These are phyloP conservation scores for Chaetomiaceae sp. DNA, from an alignment of 2,329 filamentous ascomycete species.

Conservation along the genomic window DNA sequence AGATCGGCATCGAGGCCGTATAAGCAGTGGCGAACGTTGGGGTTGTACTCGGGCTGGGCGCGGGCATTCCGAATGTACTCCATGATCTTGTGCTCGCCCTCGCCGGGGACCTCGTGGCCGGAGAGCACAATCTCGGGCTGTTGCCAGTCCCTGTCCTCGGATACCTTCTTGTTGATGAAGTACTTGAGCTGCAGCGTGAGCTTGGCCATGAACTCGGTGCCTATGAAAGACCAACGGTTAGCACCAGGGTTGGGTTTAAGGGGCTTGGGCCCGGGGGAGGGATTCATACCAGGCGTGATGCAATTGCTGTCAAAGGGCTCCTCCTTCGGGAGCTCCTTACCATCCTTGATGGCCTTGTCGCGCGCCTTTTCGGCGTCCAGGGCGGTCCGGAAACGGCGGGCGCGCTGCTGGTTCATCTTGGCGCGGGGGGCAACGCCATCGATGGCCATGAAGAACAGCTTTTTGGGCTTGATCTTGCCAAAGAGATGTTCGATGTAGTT, in stretches of 20 bases:
- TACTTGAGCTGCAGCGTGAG: constrained; percentile 92
- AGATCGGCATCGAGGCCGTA: constrained; percentile 96
- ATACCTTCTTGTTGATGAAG: constrained; percentile 98
- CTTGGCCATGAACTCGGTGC: constrained; percentile 95
- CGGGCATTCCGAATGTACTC: constrained; percentile 98
- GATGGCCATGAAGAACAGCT: constrained; percentile 99
- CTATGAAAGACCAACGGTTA: constrained; percentile 28
- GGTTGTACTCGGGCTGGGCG: constrained; percentile 86
- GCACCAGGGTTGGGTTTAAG: background rate
- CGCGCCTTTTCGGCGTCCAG: constrained; percentile 83
- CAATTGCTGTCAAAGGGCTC: constrained; percentile 98
- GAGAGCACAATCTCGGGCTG: constrained; percentile 93
- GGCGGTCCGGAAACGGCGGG: constrained; percentile 89
- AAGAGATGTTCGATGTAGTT: constrained; percentile 99
- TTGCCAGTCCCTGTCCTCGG: constrained; percentile 96
- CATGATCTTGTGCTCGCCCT: constrained; percentile 99
- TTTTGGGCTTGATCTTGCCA: constrained; percentile 96
- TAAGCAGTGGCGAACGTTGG: constrained; percentile 91
- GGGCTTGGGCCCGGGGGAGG: too few relatives aligned
- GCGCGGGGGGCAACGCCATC: constrained; percentile 95
- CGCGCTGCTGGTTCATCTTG: constrained; percentile 99
- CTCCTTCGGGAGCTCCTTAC: constrained; percentile 89
- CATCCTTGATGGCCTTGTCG: constrained; percentile 86
- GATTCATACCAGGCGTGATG: constrained; percentile 72
- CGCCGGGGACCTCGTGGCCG: constrained; percentile 94